Conservation (phyloP, 2,329 filamentous ascomycete genomes). For the Chaetoscypha palmicola region DNA sequence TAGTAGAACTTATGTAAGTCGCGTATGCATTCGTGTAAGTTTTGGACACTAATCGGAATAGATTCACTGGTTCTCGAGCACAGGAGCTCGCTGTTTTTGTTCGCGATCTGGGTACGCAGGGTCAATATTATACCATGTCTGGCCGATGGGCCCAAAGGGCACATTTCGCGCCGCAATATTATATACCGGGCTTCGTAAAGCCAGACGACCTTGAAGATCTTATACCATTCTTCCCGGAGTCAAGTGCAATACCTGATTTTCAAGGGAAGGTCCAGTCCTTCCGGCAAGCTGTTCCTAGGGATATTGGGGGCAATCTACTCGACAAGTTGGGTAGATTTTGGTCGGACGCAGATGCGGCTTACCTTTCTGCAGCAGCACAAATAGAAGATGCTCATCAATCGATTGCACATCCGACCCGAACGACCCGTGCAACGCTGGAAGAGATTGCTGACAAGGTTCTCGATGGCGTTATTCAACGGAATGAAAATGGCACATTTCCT, state of each 20-base stretch:
- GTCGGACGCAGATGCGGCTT: constrained; percentile 38
- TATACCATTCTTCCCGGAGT: constrained; percentile 38
- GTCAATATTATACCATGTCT: constrained; percentile 43
- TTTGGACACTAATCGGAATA: constrained; percentile 13
- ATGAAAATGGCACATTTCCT: constrained; percentile 34
- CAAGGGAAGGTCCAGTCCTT: constrained; percentile 32
- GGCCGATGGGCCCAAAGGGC: constrained; percentile 40
- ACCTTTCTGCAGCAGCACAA: constrained; percentile 37
- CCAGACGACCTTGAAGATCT: constrained; percentile 37
- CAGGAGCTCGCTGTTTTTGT: constrained; percentile 42
- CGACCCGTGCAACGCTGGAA: constrained; percentile 36
- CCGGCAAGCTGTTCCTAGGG: constrained; percentile 37
- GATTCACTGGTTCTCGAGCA: constrained; percentile 10
- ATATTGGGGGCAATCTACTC: constrained; percentile 39
- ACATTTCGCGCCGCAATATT: constrained; percentile 34
- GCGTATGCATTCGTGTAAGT: background rate
- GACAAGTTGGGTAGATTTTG: constrained; percentile 37
- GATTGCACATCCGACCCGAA: constrained; percentile 37
- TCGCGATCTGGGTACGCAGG: constrained; percentile 33
- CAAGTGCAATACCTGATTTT: constrained; percentile 31
- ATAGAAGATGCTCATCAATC: constrained; percentile 43
- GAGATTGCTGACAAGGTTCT: constrained; percentile 39
- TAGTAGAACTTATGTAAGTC: constrained; percentile 29
- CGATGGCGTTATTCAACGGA: constrained; percentile 20
- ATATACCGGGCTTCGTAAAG: constrained; percentile 39